Evolutionary conservation across 1,284 basidiomycete species (phyloP).

Genomic region (Hymenochaete sp.): DNA sequence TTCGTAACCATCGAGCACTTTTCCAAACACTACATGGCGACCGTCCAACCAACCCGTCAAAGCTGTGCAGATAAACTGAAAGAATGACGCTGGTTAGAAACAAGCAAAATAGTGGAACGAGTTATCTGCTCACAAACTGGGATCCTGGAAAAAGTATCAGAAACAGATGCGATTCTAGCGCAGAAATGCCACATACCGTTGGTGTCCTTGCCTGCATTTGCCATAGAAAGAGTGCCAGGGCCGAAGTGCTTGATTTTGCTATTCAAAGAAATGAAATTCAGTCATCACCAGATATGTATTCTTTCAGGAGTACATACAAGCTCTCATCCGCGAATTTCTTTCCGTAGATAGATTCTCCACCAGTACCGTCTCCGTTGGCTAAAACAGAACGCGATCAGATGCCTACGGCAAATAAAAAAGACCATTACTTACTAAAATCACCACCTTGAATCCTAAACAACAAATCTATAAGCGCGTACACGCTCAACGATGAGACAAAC

Average conservation of each 20-base stretch:
- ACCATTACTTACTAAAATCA: conserved; percentile 46
- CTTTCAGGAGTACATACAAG: conserved; percentile 48
- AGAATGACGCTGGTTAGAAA: conserved; percentile 11
- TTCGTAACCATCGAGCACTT: conserved; percentile 86
- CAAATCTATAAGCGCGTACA: background rate
- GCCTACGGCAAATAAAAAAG: background rate
- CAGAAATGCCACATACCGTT: conserved; percentile 45
- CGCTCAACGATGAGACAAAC: conserved; percentile 15
- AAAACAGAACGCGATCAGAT: background rate
- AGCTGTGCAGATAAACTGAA: conserved; percentile 76
- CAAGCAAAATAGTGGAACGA: too few relatives aligned
- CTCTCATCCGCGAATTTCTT: conserved; percentile 63
- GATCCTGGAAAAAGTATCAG: conserved; percentile 43
- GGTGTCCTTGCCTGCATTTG: conserved; percentile 83
- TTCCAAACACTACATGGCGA: conserved; percentile 85
- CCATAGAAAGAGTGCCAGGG: conserved; percentile 86
- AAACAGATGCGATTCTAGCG: background rate
- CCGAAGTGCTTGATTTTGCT: conserved; percentile 87
- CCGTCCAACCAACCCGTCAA: conserved; percentile 71
- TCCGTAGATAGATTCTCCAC: conserved; percentile 56
- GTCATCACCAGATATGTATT: background rate
- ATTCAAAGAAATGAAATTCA: conserved; percentile 5
- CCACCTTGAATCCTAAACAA: conserved; percentile 51
- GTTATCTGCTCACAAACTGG: conserved; percentile 57
- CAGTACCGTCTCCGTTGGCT: conserved; percentile 52